These are phyloP conservation scores for Proliferodiscus dingleyae DNA, from an alignment of 2,329 filamentous ascomycete species.

Conservation along the genomic window DNA sequence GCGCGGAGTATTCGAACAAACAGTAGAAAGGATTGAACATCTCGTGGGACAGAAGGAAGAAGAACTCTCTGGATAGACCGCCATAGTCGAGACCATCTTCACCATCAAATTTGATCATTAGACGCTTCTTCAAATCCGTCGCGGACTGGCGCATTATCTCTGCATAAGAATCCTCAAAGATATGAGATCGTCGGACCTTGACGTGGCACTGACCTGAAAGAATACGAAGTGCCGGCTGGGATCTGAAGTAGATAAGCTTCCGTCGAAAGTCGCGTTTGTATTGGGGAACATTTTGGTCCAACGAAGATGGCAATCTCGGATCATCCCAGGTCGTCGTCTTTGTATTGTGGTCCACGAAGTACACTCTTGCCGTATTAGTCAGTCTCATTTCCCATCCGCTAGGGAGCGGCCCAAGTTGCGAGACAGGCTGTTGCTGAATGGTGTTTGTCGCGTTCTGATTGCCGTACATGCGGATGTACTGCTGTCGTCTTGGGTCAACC, in stretches of 20 bases:
- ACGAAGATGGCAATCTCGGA: conserved; percentile 85
- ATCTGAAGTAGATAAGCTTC: conserved; percentile 99
- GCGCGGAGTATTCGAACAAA: conserved; percentile 97
- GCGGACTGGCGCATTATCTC: conserved; percentile 97
- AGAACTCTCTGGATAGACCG: conserved; percentile 96
- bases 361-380: conserved; percentile 94
- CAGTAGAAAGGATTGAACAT: conserved; percentile 99
- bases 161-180: conserved; percentile 98
- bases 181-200: conserved; percentile 92
- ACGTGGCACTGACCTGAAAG: conserved; percentile 96
- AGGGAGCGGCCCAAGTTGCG: conserved; percentile 87
- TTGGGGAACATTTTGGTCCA: conserved; percentile 97
- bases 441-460: conserved; percentile 83
- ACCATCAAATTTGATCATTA: conserved; percentile 99
- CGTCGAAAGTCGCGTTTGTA: conserved; percentile 98
- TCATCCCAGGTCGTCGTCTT: conserved; percentile 99
- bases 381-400: conserved; percentile 99
- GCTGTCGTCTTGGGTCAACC: conserved; percentile 94
- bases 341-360: conserved; percentile 99
- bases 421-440: conserved; percentile 96
- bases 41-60: conserved; percentile 97
- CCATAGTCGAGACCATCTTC: conserved; percentile 98
- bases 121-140: conserved; percentile 90
- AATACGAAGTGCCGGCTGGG: conserved; percentile 92
- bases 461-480: conserved; percentile 96